Conservation (phyloP, 2,329 filamentous ascomycete genomes). For the Venturia carpophila region DNA sequence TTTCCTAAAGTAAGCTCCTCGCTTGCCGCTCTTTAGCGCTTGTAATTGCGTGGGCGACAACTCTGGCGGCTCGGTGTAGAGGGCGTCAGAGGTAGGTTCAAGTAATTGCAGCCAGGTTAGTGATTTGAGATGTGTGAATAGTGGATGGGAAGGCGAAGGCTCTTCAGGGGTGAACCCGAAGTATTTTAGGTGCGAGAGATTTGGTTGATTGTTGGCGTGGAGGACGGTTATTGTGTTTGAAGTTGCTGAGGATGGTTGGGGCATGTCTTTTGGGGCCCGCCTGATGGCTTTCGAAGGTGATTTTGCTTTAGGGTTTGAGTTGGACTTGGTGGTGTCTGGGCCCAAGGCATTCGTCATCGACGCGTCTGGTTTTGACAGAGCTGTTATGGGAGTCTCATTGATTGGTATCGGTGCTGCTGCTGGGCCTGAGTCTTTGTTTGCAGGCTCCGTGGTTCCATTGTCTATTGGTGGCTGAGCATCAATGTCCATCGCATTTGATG, state of each 20-base stretch:
- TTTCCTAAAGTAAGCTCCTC: conserved; percentile 84
- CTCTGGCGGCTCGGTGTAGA: conserved; percentile 60
- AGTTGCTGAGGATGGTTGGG: conserved; percentile 44
- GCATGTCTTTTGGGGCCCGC: conserved; percentile 25
- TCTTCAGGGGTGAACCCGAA: conserved; percentile 72
- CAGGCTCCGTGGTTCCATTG: background rate
- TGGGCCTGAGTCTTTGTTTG: background rate
- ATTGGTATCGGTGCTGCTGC: background rate
- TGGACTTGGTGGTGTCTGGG: background rate
- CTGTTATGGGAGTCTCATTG: background rate
- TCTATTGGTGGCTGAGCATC: conserved; percentile 20
- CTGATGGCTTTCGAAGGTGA: conserved; percentile 22
- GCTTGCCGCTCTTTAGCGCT: conserved; percentile 70
- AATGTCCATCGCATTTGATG: background rate
- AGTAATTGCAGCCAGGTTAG: conserved; percentile 90
- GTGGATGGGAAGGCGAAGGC: conserved; percentile 58
- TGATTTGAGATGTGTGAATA: conserved; percentile 71
- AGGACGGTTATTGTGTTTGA: conserved; percentile 74
- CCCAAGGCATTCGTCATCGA: background rate
- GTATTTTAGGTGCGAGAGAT: conserved; percentile 79
- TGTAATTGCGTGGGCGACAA: conserved; percentile 48
- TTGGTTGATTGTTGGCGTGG: conserved; percentile 77
- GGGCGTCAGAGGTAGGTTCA: conserved; percentile 63
- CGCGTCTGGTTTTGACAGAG: background rate
- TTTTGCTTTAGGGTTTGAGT: background rate